A percentile compares a stretch with the other conserved stretches of the same genome.
Conservation (phyloP, 140 eudicot genomes). For the Cichorium intybus region DNA sequence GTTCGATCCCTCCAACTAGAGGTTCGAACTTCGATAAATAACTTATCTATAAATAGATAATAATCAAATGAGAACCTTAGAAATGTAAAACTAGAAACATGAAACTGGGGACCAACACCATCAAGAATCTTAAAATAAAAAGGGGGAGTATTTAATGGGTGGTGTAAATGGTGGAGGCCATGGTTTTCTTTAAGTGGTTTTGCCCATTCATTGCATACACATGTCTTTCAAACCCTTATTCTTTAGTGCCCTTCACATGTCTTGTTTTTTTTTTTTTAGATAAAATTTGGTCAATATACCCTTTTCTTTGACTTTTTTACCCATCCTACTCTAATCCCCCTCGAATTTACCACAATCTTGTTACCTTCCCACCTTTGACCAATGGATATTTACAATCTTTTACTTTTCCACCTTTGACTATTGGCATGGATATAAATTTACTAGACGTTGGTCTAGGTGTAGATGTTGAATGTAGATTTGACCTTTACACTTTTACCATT, state of each 20-base stretch:
- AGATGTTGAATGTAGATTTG: neutral
- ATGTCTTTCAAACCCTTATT: conserved; percentile 39
- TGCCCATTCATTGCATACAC: conserved; percentile 41
- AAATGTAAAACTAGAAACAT: conserved; percentile 23
- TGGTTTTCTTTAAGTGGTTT: conserved; percentile 45
- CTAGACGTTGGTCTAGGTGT: conserved; percentile 8
- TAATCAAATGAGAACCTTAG: conserved; percentile 22
- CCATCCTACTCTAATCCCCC: conserved; percentile 6
- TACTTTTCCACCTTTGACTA: conserved; percentile 21
- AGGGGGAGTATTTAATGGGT: conserved; percentile 33
- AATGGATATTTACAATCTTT: conserved; percentile 12
- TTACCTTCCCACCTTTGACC: conserved; percentile 22
- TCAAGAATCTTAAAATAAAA: conserved; percentile 36
- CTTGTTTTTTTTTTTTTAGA: conserved; percentile 37
- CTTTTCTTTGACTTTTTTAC: conserved; percentile 29
- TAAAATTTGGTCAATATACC: conserved; percentile 28
- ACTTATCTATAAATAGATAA: neutral
- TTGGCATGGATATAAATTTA: neutral
- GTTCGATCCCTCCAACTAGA: conserved; percentile 1
- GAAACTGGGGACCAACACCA: conserved; percentile 41
- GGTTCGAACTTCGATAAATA: neutral
- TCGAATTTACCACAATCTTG: conserved; percentile 19
- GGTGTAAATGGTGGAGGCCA: conserved; percentile 38
- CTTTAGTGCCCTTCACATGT: conserved; percentile 48
- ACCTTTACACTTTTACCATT: neutral